phyloP scores from a whole-genome alignment of 2,329 filamentous ascomycete species.

The Hypoxylon sp. region DNA sequence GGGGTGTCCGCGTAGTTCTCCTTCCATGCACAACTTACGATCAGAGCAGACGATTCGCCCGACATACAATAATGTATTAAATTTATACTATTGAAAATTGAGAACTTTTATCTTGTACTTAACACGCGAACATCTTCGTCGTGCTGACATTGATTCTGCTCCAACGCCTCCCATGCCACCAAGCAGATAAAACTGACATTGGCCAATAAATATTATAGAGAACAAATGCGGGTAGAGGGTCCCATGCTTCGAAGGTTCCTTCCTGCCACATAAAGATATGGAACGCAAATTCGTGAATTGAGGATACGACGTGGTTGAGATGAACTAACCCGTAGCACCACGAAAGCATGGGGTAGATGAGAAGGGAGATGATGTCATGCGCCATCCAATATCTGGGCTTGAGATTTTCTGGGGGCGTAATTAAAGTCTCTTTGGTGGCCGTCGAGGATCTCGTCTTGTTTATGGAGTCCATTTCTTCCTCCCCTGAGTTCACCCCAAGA shows the following conservation, averaged over 20 bases:
- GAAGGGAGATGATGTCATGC: constrained; percentile 71
- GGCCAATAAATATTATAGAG: constrained; percentile 72
- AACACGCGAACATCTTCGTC: constrained; percentile 57
- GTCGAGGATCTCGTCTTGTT: neutral
- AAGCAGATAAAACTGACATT: constrained; percentile 62
- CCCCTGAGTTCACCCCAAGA: constrained; percentile 51
- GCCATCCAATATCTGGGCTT: constrained; percentile 73
- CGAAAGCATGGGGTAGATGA: constrained; percentile 63
- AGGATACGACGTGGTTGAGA: constrained; percentile 42
- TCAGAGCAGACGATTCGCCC: neutral
- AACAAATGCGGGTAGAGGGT: constrained; percentile 71
- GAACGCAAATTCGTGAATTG: constrained; percentile 51
- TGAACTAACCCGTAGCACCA: constrained; percentile 46
- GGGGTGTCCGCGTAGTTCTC: too few relatives aligned
- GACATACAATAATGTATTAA: neutral
- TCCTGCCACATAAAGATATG: constrained; percentile 68
- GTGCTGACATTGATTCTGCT: constrained; percentile 78
- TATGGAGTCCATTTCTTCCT: neutral
- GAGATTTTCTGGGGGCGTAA: constrained; percentile 47
- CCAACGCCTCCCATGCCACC: constrained; percentile 67
- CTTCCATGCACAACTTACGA: too few relatives aligned
- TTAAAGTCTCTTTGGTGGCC: constrained; percentile 8
- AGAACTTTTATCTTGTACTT: neutral
- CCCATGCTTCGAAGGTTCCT: constrained; percentile 66
- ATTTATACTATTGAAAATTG: neutral